Base-by-base conservation (phyloP, 2,329 filamentous ascomycete genomes). In the Arthroderma sp. region DNA sequence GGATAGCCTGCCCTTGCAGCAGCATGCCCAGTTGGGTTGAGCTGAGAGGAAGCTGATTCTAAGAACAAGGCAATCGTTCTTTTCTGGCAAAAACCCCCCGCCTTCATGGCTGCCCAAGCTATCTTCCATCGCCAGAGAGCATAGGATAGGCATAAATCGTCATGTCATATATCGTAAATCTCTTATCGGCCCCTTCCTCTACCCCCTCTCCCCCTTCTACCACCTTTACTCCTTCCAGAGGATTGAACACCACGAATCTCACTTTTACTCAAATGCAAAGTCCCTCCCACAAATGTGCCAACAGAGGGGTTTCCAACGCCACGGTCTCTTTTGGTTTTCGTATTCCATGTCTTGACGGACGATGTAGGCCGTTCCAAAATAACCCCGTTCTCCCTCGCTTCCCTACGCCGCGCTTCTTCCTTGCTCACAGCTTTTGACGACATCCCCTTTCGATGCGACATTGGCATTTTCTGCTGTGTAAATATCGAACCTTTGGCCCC, bases 321-420 rank as follows among this genome's bases (percentile, higher is more conserved):
- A 61, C 78, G 67, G 50, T 78, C 70, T 63, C 77, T 65, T 60
- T 74, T 66, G 52, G 51, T 54, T 47, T 40, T 61, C 11, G 53
- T 61, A 4, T 55, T 57, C 43, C 58, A 61, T 36, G 56, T 52
- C 52, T 66, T 70, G 22, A 47, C 52, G 6, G 52, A 50, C n/a
- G 61, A 60, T 7, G 41, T 31, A 38, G 47, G 49, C 7, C 68
- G 68, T 69, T 96, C 91, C 31, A 96, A 68, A 40, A 96, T 79
- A 54, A 96, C 80, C 4, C 89, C 91, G 55, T 89, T 94, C 70
- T 96, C 89, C 57, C 74, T 78, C 1, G 91, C 91, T 61, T 94
- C 85, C 36, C 70, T 72, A 33, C 89, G 71, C 42, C 89, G 69
- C 67, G 75, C 83, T 8, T 74, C 67, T 61, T 95, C 88, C 47